A percentile compares a stretch with the other conserved stretches of the same genome.
Evolutionary conservation across 306 rosid species (phyloP).

Genomic region (Oemleria cerasiformis): DNA sequence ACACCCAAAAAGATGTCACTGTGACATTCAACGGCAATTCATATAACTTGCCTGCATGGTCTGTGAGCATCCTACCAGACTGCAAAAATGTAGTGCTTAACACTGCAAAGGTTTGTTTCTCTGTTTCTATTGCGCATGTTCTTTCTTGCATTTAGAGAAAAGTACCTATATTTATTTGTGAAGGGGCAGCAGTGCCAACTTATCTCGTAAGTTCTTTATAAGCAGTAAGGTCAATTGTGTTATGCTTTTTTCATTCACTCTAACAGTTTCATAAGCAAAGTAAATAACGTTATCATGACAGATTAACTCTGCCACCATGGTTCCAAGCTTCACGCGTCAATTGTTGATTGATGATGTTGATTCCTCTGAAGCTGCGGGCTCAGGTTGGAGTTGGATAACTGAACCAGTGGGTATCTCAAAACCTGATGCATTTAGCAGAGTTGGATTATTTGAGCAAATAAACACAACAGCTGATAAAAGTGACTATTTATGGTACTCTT

Average conservation of each 20-base stretch:
- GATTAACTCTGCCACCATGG: constrained; percentile 66
- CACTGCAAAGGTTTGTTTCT: constrained; percentile 81
- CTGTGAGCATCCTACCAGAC: constrained; percentile 96
- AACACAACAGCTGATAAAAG: constrained; percentile 88
- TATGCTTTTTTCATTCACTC: constrained; percentile 11
- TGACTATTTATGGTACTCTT: constrained; percentile 91
- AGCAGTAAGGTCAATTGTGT: not conserved
- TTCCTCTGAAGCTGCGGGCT: constrained; percentile 46
- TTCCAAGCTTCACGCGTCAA: constrained; percentile 57
- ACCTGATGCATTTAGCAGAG: constrained; percentile 56
- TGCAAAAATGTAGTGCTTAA: constrained; percentile 87
- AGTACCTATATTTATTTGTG: not conserved
- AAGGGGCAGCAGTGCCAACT: not conserved
- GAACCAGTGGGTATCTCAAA: constrained; percentile 89
- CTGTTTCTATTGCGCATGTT: not conserved
- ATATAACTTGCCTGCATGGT: constrained; percentile 89
- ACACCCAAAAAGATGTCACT: constrained; percentile 55
- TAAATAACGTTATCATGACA: constrained; percentile 32
- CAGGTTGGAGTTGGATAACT: constrained; percentile 78
- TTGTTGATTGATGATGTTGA: constrained; percentile 41
- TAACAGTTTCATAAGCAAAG: constrained; percentile 10
- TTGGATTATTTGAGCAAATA: constrained; percentile 84
- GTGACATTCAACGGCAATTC: constrained; percentile 71
- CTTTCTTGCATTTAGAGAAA: not conserved
- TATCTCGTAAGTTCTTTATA: not conserved